Evolutionary conservation across 371 early-diverging fungal species (phyloP), one percentile per base, ranked within the genome.

Genomic region (Mortierella sp.): DNA sequence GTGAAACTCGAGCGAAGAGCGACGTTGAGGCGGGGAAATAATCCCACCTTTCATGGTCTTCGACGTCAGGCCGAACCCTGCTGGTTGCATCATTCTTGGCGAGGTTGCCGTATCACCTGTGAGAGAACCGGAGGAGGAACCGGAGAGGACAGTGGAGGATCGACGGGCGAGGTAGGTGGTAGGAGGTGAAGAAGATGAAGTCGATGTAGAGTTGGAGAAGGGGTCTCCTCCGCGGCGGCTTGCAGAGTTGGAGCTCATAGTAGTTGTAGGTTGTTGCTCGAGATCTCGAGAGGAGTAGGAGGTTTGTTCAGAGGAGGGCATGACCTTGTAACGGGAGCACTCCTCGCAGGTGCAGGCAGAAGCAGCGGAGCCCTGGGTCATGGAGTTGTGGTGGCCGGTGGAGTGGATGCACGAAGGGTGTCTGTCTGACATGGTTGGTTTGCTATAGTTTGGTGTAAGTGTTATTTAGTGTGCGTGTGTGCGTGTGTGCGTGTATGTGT

Each of bases 1-100:
- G 72, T 76, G 74, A 78, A 82, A 85, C 75, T 85, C 86, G 48
- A 82, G 19, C n/a, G 86, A 85, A 54, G 86, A 74, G 52, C 86
- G 70, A 14, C 86, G 77, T n/a, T 85, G 80, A 38, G 70, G 85
- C 0, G 75, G 80, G 0, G 73, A 79, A 5, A 57, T 52, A 52
- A 76, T 70, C 16, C 54, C 57, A 3, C 68, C 42, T 5, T 71
- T 16, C 9, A 14, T 11, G 7, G 24, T 76, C 47, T 45, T 38
- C 13, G 42, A 42, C 45, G 71, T 63, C 31, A 74, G 52, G 0
- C 82, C 82, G 60, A 80, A 83, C 5, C 83, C 83, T 0, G 80
- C 84, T 16, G 84, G 84, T 24, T 68, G 63, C 21, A 28, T 42
- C 63, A 75, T 75, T 74, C 71, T 72, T 11, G 84, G 84, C 1